These are phyloP conservation scores for Aspergillus ostianus DNA, from an alignment of 495 filamentous ascomycete species.

Conservation along the genomic window DNA sequence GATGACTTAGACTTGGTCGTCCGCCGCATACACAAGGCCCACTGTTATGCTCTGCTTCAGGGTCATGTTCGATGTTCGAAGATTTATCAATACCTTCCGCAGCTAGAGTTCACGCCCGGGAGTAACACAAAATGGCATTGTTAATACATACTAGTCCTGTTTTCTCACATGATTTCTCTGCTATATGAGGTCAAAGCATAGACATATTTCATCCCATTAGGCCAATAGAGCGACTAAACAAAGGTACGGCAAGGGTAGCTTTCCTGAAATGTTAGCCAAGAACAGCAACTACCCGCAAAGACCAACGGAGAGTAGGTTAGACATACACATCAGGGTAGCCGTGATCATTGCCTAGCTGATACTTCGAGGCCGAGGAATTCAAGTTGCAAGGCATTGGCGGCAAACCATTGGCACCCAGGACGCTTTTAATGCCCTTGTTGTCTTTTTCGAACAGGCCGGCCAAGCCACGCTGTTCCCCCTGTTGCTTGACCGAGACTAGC, in stretches of 20 bases:
- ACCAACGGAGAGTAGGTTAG: background rate
- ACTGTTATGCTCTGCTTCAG: background rate
- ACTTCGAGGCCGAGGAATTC: slow-evolving; percentile 44
- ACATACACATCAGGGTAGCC: slow-evolving; percentile 54
- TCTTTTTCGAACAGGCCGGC: slow-evolving; percentile 71
- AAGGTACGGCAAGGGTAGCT: slow-evolving; percentile 58
- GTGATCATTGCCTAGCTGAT: slow-evolving; percentile 43
- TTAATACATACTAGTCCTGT: background rate
- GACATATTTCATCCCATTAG: slow-evolving; percentile 3
- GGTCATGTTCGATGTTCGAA: background rate
- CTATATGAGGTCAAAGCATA: background rate
- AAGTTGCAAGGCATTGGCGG: slow-evolving; percentile 78
- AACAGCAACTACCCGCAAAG: background rate
- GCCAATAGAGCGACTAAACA: slow-evolving; percentile 30
- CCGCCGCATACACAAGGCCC: background rate
- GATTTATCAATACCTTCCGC: background rate
- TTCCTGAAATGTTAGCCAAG: slow-evolving; percentile 21
- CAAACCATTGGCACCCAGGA: slow-evolving; percentile 71
- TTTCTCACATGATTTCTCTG: background rate
- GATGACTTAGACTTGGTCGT: too few species aligned
- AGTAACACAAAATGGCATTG: background rate
- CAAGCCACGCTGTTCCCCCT: slow-evolving; percentile 68
- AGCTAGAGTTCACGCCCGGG: background rate
- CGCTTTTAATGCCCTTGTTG: slow-evolving; percentile 56
- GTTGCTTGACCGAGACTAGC: slow-evolving; percentile 74